Base-by-base conservation (phyloP, 768 basidiomycete species). In the Hypholoma fasciculare region DNA sequence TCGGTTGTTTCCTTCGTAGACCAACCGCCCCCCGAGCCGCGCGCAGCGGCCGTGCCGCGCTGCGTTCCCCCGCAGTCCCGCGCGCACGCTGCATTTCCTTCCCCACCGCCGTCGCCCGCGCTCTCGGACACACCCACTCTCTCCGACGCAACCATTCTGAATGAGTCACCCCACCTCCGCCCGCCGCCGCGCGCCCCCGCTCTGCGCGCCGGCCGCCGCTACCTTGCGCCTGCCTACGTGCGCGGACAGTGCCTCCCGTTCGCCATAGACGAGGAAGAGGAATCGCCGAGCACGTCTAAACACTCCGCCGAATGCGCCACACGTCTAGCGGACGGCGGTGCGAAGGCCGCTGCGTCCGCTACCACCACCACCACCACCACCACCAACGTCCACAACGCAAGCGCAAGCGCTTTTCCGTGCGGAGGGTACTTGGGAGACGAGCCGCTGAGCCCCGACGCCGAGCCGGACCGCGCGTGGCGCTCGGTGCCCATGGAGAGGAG, bases 191-290 rank as follows among this genome's bases (percentile, higher is more conserved):
- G 20, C 48, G 26, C 48, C 16, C 48, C 8, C 16, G 48, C 23
- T 23, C 48, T 27, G 23, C 19, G 27, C 23, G 4, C 2, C 48
- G 26, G 40, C 13, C 53, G 55, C 11, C 55, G 55, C 8, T 43
- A 56, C 26, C 48, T 56, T n/a, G 9, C 48, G 20, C 39, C 55
- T 20, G 44, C 43, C 34, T 58, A 23, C 16, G 46, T 53, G 11
- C 46, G 51, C 9, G 57, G 57, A 17, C 17, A 58, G 34, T n/a
- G 34, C 14, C 43, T 59, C 44, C 52, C 58, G 1, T 59, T 54
- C 16, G 36, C 53, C 4, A 59, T 59, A 27, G 38, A 4, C 19
- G 58, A 59, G 40, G 58, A 54, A 20, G 42, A 49, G 20, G 23
- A 49, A 12, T 13, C 26, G 26, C 51, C 34, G n/a, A 39, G 34